Evolutionary conservation across 805 yeast genomes (phyloP), one percentile per base, ranked within the genome.

Genomic region (Starmerella riodocensis): DNA sequence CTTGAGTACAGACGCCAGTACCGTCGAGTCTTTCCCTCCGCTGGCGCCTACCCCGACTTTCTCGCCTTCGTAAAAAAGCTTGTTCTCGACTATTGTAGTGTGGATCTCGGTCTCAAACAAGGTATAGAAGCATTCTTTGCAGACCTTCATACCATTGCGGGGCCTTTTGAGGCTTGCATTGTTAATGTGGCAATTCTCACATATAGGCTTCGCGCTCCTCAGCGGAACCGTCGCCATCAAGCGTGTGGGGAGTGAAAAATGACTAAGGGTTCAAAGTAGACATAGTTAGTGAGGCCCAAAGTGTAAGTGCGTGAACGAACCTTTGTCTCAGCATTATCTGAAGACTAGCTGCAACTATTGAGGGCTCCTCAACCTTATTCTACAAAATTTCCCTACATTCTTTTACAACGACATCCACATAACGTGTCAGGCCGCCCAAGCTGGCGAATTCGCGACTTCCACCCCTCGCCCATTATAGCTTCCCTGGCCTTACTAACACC

Each of bases 1-100:
- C 54, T 85, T 91, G 59, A 91, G 60, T 2, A 91, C 73, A 33
- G 86, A 74, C 0, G 97, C 98, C 23, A 91, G 62, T 1, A 91
- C 99, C 0, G 99, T 91, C 4, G 95, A 83, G 58, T 91, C 99
- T 53, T 91, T 91, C 38, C 99, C 99, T 20, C 99, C 99, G 1
- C 95, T 83, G 0, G 99, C 99, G 14, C 99, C 99, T 19, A 91
- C 86, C 14, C 97, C 98, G 2, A 91, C 86, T 21, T 64, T 70
- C 54, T 91, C 98, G 13, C 97, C 97, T 0, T 63, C 66, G 19
- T 73, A 58, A 53, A 91, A 91, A 34, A 91, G 67, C 1, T 73
- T 65, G 39, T 78, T 77, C 26, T 71, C 64, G 12, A 68, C 64
- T 33, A 91, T 88, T 2, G 98, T 88, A 51, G 84, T 72, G 63